Conservation (phyloP, 768 basidiomycete genomes). For the Macrocybe gigantea region DNA sequence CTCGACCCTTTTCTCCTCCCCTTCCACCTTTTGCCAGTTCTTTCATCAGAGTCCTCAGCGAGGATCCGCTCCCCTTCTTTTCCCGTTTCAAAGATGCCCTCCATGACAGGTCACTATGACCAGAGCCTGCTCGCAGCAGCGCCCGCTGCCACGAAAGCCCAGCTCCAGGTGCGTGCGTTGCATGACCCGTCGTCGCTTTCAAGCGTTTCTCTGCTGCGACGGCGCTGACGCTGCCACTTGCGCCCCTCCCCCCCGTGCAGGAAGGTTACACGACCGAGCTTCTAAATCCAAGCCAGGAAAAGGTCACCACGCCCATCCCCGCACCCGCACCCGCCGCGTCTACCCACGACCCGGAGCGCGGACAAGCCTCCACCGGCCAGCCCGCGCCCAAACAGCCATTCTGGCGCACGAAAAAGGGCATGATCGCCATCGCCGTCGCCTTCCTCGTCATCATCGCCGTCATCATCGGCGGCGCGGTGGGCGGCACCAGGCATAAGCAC, state of each 20-base stretch:
- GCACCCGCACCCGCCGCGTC: slow-evolving; percentile 8
- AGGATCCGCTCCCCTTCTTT: slow-evolving; percentile 9
- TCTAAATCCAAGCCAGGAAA: slow-evolving; percentile 17
- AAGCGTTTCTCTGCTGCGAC: background rate
- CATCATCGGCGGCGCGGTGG: slow-evolving; percentile 54
- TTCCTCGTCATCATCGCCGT: slow-evolving; percentile 41
- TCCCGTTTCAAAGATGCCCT: slow-evolving; percentile 7
- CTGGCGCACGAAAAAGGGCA: slow-evolving; percentile 43
- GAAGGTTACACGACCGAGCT: slow-evolving; percentile 52
- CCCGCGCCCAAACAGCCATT: slow-evolving; percentile 29
- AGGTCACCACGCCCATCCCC: slow-evolving; percentile 9
- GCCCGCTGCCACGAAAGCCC: slow-evolving; percentile 31
- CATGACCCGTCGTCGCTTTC: background rate
- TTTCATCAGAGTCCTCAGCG: slow-evolving; percentile 7
- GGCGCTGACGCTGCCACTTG: background rate
- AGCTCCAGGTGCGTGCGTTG: slow-evolving; percentile 26
- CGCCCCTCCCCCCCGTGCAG: slow-evolving; percentile 17
- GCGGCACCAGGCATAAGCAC: slow-evolving; percentile 28
- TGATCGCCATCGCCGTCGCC: slow-evolving; percentile 29
- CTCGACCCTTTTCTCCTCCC: too few relatives aligned
- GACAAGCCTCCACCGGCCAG: slow-evolving; percentile 15
- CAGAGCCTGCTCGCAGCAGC: slow-evolving; percentile 28
- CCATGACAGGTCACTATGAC: slow-evolving; percentile 24
- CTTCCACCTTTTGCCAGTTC: too few relatives aligned
- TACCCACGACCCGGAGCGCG: slow-evolving; percentile 11